Evolutionary conservation across 176 grass and related monocot genomes (phyloP).

Genomic region (Hyparrhenia diplandra): DNA sequence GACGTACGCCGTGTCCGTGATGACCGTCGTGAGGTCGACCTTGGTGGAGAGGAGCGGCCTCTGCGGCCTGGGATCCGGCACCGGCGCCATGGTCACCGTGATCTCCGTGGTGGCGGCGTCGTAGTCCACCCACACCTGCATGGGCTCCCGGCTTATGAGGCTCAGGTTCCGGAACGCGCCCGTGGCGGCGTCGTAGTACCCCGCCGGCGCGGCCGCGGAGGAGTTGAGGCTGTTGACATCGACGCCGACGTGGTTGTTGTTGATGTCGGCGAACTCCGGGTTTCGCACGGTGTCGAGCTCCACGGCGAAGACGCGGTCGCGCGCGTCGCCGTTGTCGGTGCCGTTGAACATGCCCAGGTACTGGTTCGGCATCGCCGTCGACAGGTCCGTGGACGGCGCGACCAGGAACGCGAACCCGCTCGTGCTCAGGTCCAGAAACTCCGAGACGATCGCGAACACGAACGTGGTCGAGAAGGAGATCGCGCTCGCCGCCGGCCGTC

Average conservation of each 20-base stretch:
- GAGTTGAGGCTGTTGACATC: conserved; percentile 56
- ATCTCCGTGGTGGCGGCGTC: background rate
- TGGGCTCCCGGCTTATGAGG: conserved; percentile 36
- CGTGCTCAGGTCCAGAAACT: conserved; percentile 40
- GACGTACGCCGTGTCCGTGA: conserved; percentile 32
- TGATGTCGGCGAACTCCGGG: conserved; percentile 47
- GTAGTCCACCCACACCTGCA: conserved; percentile 50
- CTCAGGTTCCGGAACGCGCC: conserved; percentile 29
- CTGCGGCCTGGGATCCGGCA: background rate
- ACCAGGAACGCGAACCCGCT: conserved; percentile 41
- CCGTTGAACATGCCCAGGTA: conserved; percentile 43
- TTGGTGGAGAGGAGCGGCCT: background rate
- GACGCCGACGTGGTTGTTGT: conserved; percentile 47
- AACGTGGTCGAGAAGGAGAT: conserved; percentile 44
- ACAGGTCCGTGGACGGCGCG: conserved; percentile 21
- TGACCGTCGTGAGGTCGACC: conserved; percentile 18
- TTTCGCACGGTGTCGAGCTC: conserved; percentile 48
- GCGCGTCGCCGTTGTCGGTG: conserved; percentile 35
- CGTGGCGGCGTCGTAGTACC: conserved; percentile 30
- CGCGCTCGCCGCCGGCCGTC: background rate
- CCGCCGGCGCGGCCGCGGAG: conserved; percentile 12
- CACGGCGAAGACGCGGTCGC: conserved; percentile 28
- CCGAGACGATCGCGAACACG: conserved; percentile 44
- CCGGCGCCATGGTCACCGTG: conserved; percentile 32
- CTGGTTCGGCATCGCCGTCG: conserved; percentile 33